Evolutionary conservation across 2,329 filamentous ascomycete genomes (phyloP).

Genomic region (Penicillium sp.): DNA sequence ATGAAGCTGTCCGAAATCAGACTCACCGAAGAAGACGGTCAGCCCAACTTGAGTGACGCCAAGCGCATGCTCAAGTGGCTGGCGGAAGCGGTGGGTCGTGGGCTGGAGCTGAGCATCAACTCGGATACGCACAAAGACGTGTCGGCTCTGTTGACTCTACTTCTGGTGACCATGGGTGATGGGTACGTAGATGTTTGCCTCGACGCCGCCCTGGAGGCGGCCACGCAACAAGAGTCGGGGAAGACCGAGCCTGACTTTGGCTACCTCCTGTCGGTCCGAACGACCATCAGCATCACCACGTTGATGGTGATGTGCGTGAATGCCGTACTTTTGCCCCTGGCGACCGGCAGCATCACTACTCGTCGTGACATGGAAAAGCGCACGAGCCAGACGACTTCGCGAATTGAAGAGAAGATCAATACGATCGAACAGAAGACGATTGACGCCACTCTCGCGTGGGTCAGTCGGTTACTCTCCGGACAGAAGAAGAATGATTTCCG

Average conservation of each 20-base stretch:
- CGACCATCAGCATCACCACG: conserved; percentile 83
- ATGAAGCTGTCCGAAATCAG: conserved; percentile 79
- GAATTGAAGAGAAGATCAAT: conserved; percentile 82
- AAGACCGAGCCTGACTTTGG: conserved; percentile 85
- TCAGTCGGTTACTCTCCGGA: conserved; percentile 65
- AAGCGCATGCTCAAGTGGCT: conserved; percentile 98
- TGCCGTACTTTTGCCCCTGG: conserved; percentile 85
- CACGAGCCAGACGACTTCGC: conserved; percentile 67
- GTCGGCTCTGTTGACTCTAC: conserved; percentile 74
- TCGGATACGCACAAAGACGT: conserved; percentile 94
- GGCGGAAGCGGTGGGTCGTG: conserved; percentile 87
- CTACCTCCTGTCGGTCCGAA: conserved; percentile 75
- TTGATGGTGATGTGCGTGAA: conserved; percentile 91
- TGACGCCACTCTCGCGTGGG: conserved; percentile 74
- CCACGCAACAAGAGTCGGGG: conserved; percentile 70
- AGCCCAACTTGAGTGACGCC: conserved; percentile 77
- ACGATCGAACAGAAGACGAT: conserved; percentile 67
- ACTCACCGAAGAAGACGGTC: conserved; percentile 84
- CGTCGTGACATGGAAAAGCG: conserved; percentile 85
- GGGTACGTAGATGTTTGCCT: conserved; percentile 68
- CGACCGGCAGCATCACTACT: conserved; percentile 84
- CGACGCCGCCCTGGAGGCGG: conserved; percentile 70
- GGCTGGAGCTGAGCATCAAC: conserved; percentile 82
- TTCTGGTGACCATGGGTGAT: conserved; percentile 84
- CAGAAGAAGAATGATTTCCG: conserved; percentile 90